A percentile compares a stretch with the other conserved stretches of the same genome.
phyloP scores from a whole-genome alignment of 2,329 filamentous ascomycete genomes.

The Monosporascus cannonballus region DNA sequence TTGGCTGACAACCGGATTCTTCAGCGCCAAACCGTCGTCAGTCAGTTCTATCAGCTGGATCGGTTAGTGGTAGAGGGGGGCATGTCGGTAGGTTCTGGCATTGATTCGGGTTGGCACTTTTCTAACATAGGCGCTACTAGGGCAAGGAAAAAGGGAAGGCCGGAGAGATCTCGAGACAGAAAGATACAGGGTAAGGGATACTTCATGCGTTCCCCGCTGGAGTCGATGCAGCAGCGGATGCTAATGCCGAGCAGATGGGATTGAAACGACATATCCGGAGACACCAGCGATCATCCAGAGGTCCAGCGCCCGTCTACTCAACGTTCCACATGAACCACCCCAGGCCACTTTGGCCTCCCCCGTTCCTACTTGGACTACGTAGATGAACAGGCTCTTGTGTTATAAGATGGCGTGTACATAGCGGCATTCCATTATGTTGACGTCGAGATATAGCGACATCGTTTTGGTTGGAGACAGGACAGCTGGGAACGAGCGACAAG shows the following conservation, averaged over 20 bases:
- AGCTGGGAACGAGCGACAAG: too few species aligned
- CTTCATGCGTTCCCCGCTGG: neutral
- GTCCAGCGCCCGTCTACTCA: neutral
- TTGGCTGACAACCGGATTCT: neutral
- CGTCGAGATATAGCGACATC: neutral
- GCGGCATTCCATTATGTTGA: neutral
- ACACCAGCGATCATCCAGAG: neutral
- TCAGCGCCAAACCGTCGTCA: constrained; percentile 90
- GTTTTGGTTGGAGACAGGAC: too few species aligned
- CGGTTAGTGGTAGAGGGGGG: constrained; percentile 87
- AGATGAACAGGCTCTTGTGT: neutral
- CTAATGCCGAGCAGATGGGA: neutral
- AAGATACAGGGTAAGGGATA: constrained; percentile 64
- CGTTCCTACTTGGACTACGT: neutral
- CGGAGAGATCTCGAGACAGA: constrained; percentile 66
- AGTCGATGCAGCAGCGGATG: neutral
- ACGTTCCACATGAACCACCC: neutral
- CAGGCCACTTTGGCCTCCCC: neutral
- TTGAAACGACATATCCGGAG: neutral
- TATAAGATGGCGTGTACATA: neutral
- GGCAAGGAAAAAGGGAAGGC: constrained; percentile 65
- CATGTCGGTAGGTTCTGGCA: constrained; percentile 56
- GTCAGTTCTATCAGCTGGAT: constrained; percentile 91
- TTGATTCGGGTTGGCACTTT: neutral
- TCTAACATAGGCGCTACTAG: constrained; percentile 27